Base-by-base conservation (phyloP, 768 basidiomycete species). In the Podaxis rugospora region DNA sequence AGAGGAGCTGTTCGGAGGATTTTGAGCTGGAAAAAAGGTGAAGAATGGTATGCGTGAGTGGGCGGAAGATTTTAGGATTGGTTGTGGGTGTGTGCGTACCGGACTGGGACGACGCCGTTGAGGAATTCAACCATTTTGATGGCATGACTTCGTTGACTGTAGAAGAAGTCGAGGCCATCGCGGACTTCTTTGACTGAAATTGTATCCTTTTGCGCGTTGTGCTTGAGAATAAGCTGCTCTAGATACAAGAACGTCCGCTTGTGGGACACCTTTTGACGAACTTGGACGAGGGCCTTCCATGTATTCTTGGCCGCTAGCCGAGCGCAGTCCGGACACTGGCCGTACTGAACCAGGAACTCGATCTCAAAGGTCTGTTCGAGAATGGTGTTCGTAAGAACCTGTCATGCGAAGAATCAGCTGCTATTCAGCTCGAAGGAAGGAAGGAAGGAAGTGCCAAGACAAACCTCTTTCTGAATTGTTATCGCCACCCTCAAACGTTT, bases 131-230 rank as follows among this genome's bases (percentile, higher is more conserved):
- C 86, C 96, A 98, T 98, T 74, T 96, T 96, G 68, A 95, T 81
- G 0, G 95, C 96, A 69, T 95, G 93, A 71, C 87, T 93, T 61
- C 93, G 82, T 53, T 88, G 86, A 51, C 90, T 86, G 75, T 96
- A 99, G 75, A 98, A 98, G 74, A 99, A 99, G 73, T 99, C 96
- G 16, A 99, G 79, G 2, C 97, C 97, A 70, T 98, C 97, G 63
- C 85, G 83, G 61, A 90, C 93, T 73, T 99, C 97, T 71, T 92
- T 92, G 55, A 99, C 86, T 0, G 86, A 88, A 23, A 97, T 90
- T 3, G 96, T 98, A 62, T 98, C 95, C 73, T 95, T 95, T 78
- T 98, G 96, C 4, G 95, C 95, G 65, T 89, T 89, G 69, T 98
- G 94, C 73, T 95, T 98, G 68, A 98, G 76, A 70, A 99, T 98